A percentile compares a stretch with the other conserved stretches of the same genome.
Evolutionary conservation across 352 stramenopile genomes (phyloP).

Genomic region (Plasmopara muralis): DNA sequence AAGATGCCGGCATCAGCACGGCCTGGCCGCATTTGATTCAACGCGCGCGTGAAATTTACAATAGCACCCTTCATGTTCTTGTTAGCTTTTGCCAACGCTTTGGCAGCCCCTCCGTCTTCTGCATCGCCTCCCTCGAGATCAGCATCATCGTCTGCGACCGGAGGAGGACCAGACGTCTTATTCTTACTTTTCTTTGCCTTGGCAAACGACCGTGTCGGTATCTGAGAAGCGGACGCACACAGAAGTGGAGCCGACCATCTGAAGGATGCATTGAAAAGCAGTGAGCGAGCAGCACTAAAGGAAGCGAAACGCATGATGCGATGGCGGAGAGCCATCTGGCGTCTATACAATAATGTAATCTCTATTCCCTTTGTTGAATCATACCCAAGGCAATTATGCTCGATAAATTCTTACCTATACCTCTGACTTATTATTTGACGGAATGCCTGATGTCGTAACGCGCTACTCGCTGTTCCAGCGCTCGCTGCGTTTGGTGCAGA

Average conservation of each 20-base stretch:
- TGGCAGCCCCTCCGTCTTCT: conserved; percentile 26
- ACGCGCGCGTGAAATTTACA: conserved; percentile 63
- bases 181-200: conserved; percentile 66
- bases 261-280: conserved; percentile 6
- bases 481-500: conserved; percentile 63
- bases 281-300: conserved; percentile 8
- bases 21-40: conserved; percentile 74
- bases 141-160: conserved; percentile 9
- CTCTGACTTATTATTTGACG: no score
- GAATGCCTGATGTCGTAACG: conserved; percentile 23
- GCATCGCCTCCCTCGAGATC: conserved; percentile 13
- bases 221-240: conserved; percentile 5
- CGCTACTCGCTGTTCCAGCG: conserved; percentile 77
- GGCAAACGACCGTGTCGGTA: conserved; percentile 46
- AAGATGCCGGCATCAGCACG: conserved; percentile 78
- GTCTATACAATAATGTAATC: no score
- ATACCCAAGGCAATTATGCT: no score
- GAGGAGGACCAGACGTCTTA: conserved; percentile 8
- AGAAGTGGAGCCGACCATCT: conserved; percentile 6
- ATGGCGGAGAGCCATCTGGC: conserved; percentile 30
- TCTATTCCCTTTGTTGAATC: no score
- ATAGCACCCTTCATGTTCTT: conserved; percentile 82
- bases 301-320: conserved; percentile 19
- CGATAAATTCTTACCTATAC: no score
- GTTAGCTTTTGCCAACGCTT: conserved; percentile 46